Conservation (phyloP, 768 basidiomycete species). For the Cantharellus cinnabarinus region DNA sequence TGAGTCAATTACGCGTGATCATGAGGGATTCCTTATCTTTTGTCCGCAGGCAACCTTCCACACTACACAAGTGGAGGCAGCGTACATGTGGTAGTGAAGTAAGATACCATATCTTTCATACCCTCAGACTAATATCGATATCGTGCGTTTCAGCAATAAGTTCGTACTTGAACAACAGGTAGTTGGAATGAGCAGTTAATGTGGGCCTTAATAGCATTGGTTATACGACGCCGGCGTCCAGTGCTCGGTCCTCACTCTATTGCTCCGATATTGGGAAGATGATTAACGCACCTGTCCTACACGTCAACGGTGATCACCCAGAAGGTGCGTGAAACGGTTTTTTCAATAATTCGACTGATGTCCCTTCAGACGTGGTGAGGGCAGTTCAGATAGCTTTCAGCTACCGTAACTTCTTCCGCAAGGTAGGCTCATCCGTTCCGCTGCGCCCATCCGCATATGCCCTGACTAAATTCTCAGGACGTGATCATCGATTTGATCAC, state of each 20-base stretch:
- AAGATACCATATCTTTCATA: constrained; percentile 13
- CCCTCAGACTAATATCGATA: not conserved
- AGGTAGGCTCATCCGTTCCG: constrained; percentile 19
- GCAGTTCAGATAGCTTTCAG: constrained; percentile 78
- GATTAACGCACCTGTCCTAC: constrained; percentile 73
- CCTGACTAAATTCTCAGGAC: constrained; percentile 24
- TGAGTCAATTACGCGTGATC: constrained; percentile 17
- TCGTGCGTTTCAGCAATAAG: not conserved
- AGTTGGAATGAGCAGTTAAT: not conserved
- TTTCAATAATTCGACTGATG: not conserved
- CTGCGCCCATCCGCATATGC: not conserved
- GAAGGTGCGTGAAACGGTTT: constrained; percentile 31
- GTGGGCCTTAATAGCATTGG: constrained; percentile 39
- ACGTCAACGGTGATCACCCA: constrained; percentile 81
- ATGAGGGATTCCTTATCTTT: not conserved
- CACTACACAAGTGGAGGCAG: constrained; percentile 85
- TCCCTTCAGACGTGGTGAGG: constrained; percentile 47
- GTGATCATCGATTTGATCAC: constrained; percentile 78
- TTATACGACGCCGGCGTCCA: constrained; percentile 75
- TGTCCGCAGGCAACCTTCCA: constrained; percentile 51
- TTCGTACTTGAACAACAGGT: not conserved
- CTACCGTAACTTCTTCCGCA: constrained; percentile 72
- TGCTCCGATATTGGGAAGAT: constrained; percentile 80
- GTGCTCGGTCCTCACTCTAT: constrained; percentile 68
- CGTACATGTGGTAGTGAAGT: constrained; percentile 83